Conservation (phyloP, 2,329 filamentous ascomycete genomes). For the Aureobasidium sp. region DNA sequence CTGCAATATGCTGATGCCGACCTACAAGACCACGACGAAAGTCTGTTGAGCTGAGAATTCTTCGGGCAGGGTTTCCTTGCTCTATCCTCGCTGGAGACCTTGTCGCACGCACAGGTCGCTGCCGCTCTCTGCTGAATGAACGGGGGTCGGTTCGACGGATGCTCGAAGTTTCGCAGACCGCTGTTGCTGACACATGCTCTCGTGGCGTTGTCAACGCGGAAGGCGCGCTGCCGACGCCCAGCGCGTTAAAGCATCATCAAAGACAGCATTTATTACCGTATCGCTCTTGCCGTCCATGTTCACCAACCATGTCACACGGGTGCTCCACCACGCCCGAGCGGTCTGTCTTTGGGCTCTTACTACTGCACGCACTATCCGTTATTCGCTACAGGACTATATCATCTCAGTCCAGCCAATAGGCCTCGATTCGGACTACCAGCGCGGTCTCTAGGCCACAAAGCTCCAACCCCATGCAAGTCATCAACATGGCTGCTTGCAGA, state of each 20-base stretch:
- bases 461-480: neutral
- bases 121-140: neutral
- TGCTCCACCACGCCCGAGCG: neutral
- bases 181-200: neutral
- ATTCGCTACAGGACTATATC: neutral
- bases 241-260: neutral
- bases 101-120: neutral
- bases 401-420: neutral
- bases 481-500: conserved; percentile 2
- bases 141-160: neutral
- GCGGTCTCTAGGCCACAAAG: neutral
- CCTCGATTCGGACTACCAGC: neutral
- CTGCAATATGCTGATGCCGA: neutral
- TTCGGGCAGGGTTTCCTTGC: neutral
- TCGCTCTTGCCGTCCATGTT: neutral
- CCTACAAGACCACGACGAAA: neutral
- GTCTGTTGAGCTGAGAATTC: neutral
- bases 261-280: neutral
- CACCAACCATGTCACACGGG: neutral
- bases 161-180: neutral
- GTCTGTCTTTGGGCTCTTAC: neutral
- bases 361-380: neutral
- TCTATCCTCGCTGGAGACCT: neutral
- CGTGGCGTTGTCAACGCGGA: neutral
- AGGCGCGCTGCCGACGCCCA: neutral